Conservation (phyloP, 768 basidiomycete species). For the Mycena indigotica region DNA sequence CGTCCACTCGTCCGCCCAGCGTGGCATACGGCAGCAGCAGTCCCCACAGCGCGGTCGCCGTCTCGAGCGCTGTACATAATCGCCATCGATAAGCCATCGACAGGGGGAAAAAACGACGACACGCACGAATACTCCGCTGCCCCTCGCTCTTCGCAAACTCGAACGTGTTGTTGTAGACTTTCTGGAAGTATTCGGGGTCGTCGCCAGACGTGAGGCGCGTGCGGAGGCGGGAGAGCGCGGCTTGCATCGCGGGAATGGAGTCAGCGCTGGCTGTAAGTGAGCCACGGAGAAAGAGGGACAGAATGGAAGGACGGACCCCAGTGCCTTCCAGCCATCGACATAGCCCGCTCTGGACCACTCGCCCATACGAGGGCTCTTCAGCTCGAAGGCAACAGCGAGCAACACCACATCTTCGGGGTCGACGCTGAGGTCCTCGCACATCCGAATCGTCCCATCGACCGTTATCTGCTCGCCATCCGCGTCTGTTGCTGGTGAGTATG, state of each 20-base stretch:
- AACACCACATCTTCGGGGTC: constrained; percentile 83
- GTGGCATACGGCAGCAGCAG: constrained; percentile 1
- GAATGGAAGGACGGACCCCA: constrained; percentile 55
- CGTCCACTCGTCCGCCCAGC: not conserved
- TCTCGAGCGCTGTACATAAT: not conserved
- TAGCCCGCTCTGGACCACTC: constrained; percentile 72
- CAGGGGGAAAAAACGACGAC: not conserved
- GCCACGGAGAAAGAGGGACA: not conserved
- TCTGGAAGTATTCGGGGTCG: constrained; percentile 70
- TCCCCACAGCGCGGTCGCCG: not conserved
- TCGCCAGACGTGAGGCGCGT: constrained; percentile 51
- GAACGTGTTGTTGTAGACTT: constrained; percentile 81
- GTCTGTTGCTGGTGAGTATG: too few relatives aligned
- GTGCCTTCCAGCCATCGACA: constrained; percentile 77
- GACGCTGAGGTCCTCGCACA: constrained; percentile 71
- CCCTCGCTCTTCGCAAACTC: constrained; percentile 76
- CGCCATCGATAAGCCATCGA: not conserved
- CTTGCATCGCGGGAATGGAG: constrained; percentile 61
- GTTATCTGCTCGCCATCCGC: constrained; percentile 55
- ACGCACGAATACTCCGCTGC: constrained; percentile 77
- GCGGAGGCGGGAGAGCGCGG: constrained; percentile 54
- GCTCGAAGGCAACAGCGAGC: constrained; percentile 78
- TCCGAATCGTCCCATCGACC: constrained; percentile 77
- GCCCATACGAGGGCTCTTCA: constrained; percentile 74
- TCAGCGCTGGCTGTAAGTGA: constrained; percentile 55